Base-by-base conservation (phyloP, 2,329 filamentous ascomycete species). In the Aspergillus ruber region DNA sequence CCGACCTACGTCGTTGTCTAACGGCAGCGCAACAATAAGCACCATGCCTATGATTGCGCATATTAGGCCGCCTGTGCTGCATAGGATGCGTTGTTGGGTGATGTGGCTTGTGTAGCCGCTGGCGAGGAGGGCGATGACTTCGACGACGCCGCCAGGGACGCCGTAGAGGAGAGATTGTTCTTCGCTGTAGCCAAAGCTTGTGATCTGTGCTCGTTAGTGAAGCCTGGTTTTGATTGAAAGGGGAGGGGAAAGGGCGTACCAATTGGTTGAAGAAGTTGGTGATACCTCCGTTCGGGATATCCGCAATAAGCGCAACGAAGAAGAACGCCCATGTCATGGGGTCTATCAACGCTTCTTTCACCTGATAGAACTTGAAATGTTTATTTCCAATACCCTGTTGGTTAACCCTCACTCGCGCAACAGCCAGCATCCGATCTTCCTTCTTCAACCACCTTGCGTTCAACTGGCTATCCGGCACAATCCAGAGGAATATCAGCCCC, bases 301-400 rank as follows among this genome's bases (percentile, higher is more conserved):
- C 73, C 1, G 74, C 75, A 33, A 78, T 68, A 6, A 82, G 56
- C 0, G 79, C 77, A 56, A 76, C 81, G 52, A 81, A 75, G 45
- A 78, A 74, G 59, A 82, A 81, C 0, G 77, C 76, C 80, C 80
- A 83, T 1, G 77, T 77, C 63, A 82, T 67, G 0, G 79, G 80
- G 53, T 83, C 80, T 3, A 70, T 48, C 6, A 83, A 57, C 0
- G 80, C 78, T 54, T 83, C 80, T 13, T 77, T 72, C 1, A 85
- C 71, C 52, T 93, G 88, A 18, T 78, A 75, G 69, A 77, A 73
- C 53, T 85, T 85, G 66, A 84, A 86, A 51, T 85, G 76, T 53
- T 82, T 82, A 51, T 81, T 85, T 1, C 83, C 84, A 13, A 86
- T 83, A 0, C 87, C 87, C 50, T 87, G 87, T 61, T 88, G 82